Percentiles rank a stretch among this genome's conserved stretches.
Evolutionary conservation across 2,329 filamentous ascomycete genomes (phyloP).

Genomic region (Ceratocystis huliohia): DNA sequence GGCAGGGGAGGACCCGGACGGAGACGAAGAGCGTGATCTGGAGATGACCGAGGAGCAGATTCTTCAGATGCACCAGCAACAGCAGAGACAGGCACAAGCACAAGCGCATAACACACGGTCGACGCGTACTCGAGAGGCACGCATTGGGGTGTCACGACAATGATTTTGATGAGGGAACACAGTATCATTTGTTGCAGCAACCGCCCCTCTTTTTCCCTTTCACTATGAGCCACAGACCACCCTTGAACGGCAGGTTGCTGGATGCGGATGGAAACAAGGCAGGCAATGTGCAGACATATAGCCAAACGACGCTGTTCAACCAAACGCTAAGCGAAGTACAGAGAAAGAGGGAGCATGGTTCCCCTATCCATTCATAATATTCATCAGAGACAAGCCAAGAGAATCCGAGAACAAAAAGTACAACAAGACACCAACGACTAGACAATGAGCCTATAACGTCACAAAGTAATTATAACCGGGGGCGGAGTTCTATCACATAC

Average conservation of each 20-base stretch:
- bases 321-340: conserved; percentile 2
- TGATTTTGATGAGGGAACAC: neutral
- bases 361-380: neutral
- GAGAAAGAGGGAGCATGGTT: neutral
- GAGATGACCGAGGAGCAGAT: conserved; percentile 20
- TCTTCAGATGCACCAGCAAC: conserved; percentile 20
- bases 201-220: neutral
- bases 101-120: conserved; percentile 21
- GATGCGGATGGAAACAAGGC: neutral
- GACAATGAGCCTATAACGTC: neutral
- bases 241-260: neutral
- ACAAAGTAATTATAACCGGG: neutral
- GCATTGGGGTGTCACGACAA: conserved; percentile 15
- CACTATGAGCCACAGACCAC: neutral
- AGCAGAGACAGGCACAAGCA: conserved; percentile 23
- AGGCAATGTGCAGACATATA: neutral
- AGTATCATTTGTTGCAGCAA: neutral
- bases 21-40: neutral
- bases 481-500: neutral
- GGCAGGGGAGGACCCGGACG: conserved; percentile 6
- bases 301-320: neutral
- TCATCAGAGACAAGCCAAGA: neutral
- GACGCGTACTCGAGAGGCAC: conserved; percentile 14
- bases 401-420: no score
- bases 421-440: no score